These are phyloP conservation scores for Atkinsonella hypoxylon DNA, from an alignment of 2,329 filamentous ascomycete species.

Conservation along the genomic window DNA sequence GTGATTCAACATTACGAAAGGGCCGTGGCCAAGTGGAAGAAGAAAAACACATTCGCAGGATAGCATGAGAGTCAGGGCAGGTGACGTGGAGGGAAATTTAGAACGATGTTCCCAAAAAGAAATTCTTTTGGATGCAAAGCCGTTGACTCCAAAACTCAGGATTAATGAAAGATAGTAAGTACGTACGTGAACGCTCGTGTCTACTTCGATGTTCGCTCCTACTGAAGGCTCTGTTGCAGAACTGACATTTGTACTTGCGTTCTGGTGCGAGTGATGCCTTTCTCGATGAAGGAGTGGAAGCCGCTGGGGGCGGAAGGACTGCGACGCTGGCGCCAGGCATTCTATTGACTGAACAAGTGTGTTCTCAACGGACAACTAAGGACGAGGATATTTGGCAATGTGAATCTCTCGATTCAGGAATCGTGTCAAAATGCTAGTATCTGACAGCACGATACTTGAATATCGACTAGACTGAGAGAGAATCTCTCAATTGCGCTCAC, in stretches of 20 bases:
- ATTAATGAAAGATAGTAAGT: conserved; percentile 19
- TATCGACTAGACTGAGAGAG: conserved; percentile 31
- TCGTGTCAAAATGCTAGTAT: conserved; percentile 16
- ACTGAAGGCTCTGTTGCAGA: conserved; percentile 95
- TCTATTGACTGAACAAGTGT: conserved; percentile 29
- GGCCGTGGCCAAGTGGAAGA: too few relatives aligned
- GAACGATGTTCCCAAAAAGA: too few relatives aligned
- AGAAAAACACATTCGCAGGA: too few relatives aligned
- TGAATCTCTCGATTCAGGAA: conserved; percentile 9
- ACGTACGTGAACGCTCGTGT: conserved; percentile 97
- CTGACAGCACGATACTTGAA: conserved; percentile 45
- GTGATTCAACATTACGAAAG: background rate
- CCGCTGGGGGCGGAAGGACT: conserved; percentile 48
- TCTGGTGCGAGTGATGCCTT: conserved; percentile 72
- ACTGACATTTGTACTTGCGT: conserved; percentile 99
- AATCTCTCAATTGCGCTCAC: conserved; percentile 17
- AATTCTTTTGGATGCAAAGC: background rate
- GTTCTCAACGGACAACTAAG: conserved; percentile 11
- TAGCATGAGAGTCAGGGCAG: background rate
- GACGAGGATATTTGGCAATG: conserved; percentile 11
- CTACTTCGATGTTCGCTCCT: conserved; percentile 92
- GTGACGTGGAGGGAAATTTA: background rate
- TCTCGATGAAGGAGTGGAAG: conserved; percentile 59
- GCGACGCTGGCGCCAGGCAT: conserved; percentile 64
- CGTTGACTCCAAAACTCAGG: background rate